Conservation (phyloP, 352 stramenopile species). For the Pythium insidiosum region DNA sequence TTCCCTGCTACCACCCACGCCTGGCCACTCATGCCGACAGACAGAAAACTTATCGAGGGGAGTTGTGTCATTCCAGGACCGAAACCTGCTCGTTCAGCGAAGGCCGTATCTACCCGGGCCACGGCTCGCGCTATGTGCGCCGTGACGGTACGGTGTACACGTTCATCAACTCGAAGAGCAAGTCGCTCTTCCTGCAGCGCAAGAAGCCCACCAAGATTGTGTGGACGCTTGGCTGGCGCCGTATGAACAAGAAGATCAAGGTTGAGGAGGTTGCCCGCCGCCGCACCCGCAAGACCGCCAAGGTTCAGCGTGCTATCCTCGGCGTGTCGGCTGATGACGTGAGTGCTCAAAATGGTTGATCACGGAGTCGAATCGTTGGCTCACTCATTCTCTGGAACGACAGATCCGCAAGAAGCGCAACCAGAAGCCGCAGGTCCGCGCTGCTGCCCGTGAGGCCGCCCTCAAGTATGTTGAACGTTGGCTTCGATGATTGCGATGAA, state of each 20-base stretch:
- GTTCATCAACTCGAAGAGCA: constrained; percentile 96
- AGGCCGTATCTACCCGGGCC: constrained; percentile 96
- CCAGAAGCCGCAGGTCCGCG: constrained; percentile 92
- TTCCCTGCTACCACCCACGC: too few species aligned
- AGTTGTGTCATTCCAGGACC: constrained; percentile 39
- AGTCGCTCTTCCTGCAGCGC: constrained; percentile 97
- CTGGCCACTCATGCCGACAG: not conserved
- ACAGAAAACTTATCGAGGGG: constrained; percentile 5
- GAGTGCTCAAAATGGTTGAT: constrained; percentile 26
- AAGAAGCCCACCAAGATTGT: constrained; percentile 99
- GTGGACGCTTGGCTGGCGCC: constrained; percentile 97
- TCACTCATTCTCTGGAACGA: too few species aligned
- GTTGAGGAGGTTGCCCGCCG: constrained; percentile 78
- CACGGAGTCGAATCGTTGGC: too few species aligned
- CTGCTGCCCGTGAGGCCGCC: constrained; percentile 85
- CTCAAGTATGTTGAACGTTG: too few species aligned
- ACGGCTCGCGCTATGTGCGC: constrained; percentile 98
- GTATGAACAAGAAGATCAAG: constrained; percentile 99
- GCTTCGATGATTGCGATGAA: too few species aligned
- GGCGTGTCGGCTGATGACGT: constrained; percentile 94
- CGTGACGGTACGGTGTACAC: constrained; percentile 94
- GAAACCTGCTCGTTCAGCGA: constrained; percentile 89
- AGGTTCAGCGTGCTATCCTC: constrained; percentile 97
- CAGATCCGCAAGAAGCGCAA: constrained; percentile 97
- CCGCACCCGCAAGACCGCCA: constrained; percentile 91